Evolutionary conservation across 1,284 basidiomycete species (phyloP).

Genomic region (Malassezia globosa): DNA sequence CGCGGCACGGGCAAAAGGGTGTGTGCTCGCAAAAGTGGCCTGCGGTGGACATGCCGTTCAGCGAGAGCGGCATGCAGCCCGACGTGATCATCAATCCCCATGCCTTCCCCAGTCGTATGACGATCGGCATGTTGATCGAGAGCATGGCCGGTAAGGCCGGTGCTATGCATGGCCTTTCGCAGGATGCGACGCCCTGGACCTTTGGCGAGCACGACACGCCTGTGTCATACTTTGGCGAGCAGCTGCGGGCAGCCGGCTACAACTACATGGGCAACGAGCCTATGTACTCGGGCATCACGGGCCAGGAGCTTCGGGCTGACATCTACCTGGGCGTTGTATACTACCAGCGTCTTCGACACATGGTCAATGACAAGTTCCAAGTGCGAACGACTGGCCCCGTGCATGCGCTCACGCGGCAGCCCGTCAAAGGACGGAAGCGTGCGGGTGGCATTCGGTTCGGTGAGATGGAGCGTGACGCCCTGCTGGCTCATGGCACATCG

Average conservation of each 20-base stretch:
- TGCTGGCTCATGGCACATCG: slow-evolving; percentile 94
- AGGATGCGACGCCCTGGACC: slow-evolving; percentile 72
- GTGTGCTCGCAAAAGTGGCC: slow-evolving; percentile 99
- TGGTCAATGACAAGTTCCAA: slow-evolving; percentile 99
- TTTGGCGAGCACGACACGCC: slow-evolving; percentile 94
- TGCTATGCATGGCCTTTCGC: slow-evolving; percentile 92
- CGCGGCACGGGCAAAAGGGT: slow-evolving; percentile 97
- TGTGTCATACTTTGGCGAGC: slow-evolving; percentile 91
- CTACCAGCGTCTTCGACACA: slow-evolving; percentile 95
- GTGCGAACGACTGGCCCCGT: slow-evolving; percentile 95
- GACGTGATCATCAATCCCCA: slow-evolving; percentile 99
- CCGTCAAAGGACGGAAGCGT: slow-evolving; percentile 96
- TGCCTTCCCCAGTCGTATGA: slow-evolving; percentile 99
- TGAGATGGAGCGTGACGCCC: slow-evolving; percentile 98
- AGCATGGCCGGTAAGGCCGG: slow-evolving; percentile 97
- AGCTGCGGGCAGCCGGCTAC: slow-evolving; percentile 84
- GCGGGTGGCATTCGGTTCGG: slow-evolving; percentile 98
- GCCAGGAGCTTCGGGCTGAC: slow-evolving; percentile 93
- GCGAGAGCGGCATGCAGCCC: slow-evolving; percentile 95
- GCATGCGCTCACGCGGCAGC: slow-evolving; percentile 87
- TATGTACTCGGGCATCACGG: slow-evolving; percentile 99
- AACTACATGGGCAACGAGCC: slow-evolving; percentile 99
- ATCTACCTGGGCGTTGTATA: slow-evolving; percentile 98
- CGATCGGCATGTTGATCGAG: slow-evolving; percentile 99
- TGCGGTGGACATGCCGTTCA: slow-evolving; percentile 94